These are phyloP conservation scores for Penicillium malachiteum DNA, from an alignment of 495 filamentous ascomycete species.

Conservation along the genomic window DNA sequence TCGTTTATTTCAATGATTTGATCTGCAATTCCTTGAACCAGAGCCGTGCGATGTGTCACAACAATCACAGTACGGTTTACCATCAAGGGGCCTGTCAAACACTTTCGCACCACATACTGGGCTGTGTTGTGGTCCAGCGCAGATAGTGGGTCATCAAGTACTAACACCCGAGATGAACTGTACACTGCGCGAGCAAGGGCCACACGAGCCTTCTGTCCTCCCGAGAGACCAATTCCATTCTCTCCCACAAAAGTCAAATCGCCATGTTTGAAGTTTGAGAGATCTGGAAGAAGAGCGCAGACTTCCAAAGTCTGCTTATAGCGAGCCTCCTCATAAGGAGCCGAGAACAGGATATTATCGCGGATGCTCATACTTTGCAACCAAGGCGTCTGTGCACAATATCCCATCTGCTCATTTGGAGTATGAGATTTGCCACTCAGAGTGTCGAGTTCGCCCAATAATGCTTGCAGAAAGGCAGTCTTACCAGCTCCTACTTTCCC, in stretches of 20 bases:
- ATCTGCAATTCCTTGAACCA: conserved; percentile 62
- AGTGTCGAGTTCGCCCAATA: conserved; percentile 77
- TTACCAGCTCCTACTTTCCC: conserved; percentile 82
- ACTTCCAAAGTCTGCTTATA: conserved; percentile 61
- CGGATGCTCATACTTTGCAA: conserved; percentile 87
- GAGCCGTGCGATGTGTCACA: conserved; percentile 74
- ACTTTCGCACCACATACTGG: conserved; percentile 65
- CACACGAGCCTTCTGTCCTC: conserved; percentile 69
- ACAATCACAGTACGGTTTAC: conserved; percentile 63
- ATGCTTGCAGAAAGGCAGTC: conserved; percentile 72
- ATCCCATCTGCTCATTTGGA: conserved; percentile 70
- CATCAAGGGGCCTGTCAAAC: conserved; percentile 63
- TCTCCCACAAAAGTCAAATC: conserved; percentile 71
- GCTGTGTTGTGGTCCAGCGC: conserved; percentile 76
- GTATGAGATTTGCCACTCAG: conserved; percentile 55
- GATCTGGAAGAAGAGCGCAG: conserved; percentile 63
- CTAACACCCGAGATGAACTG: conserved; percentile 59
- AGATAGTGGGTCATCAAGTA: conserved; percentile 70
- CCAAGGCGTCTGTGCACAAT: conserved; percentile 86
- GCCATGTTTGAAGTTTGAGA: conserved; percentile 61
- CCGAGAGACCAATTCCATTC: conserved; percentile 67
- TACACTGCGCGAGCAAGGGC: conserved; percentile 71
- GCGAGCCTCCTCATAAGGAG: conserved; percentile 62
- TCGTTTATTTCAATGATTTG: conserved; percentile 66
- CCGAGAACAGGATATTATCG: conserved; percentile 79